These are phyloP conservation scores for Fusarium tanahbumbuense DNA, from an alignment of 2,329 filamentous ascomycete species.

Conservation along the genomic window DNA sequence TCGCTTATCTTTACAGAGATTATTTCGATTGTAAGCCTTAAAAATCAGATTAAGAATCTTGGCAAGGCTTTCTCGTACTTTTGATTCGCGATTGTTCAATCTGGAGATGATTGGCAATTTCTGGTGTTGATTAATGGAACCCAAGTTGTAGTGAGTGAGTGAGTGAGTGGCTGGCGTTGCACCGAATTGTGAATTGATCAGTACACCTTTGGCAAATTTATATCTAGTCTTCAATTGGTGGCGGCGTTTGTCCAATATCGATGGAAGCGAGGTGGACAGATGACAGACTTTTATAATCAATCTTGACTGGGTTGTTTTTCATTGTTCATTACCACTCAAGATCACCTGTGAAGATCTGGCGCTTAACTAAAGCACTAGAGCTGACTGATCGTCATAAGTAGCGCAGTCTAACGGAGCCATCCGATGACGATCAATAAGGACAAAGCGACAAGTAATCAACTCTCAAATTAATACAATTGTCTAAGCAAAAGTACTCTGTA, in stretches of 20 bases:
- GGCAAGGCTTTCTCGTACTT: no score
- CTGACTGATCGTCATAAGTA: background rate
- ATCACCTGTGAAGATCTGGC: background rate
- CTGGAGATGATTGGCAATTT: background rate
- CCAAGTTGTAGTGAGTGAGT: background rate
- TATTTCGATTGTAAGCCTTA: background rate
- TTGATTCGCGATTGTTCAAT: no score
- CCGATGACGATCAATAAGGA: background rate
- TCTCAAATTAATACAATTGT: background rate
- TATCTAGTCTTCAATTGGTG: no score
- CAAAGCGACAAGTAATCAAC: background rate
- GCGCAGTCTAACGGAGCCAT: background rate
- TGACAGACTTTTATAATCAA: no score
- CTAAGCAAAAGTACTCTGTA: no score
- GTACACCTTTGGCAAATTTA: background rate
- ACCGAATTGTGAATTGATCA: rapidly evolving
- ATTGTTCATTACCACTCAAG: background rate
- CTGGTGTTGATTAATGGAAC: background rate
- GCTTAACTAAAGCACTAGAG: background rate
- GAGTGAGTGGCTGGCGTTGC: background rate
- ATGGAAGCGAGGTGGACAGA: rapidly evolving
- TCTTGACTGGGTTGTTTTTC: rapidly evolving
- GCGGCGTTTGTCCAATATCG: no score
- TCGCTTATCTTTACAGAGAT: background rate
- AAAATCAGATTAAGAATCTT: background rate